Evolutionary conservation across 306 rosid genomes (phyloP).

Genomic region (Crataegus laevigata): DNA sequence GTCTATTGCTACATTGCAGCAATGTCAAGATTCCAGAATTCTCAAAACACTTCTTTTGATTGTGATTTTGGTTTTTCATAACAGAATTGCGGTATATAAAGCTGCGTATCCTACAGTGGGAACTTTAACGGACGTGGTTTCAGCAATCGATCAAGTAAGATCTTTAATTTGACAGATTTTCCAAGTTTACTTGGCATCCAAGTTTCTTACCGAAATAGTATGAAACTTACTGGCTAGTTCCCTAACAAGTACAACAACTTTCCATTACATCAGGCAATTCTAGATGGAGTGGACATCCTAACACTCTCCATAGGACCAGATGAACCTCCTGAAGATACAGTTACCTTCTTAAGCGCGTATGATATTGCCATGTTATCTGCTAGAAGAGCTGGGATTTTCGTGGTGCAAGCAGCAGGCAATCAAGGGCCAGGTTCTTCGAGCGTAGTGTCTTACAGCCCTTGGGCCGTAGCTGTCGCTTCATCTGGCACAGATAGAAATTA

Average conservation of each 20-base stretch:
- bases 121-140: slow-evolving; percentile 60
- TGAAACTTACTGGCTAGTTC: background rate
- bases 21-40: background rate
- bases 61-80: background rate
- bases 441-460: slow-evolving; percentile 70
- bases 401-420: slow-evolving; percentile 83
- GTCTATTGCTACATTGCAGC: background rate
- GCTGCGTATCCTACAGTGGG: slow-evolving; percentile 67
- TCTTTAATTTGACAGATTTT: background rate
- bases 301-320: slow-evolving; percentile 75
- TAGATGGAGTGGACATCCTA: slow-evolving; percentile 79
- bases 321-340: slow-evolving; percentile 44
- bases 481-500: slow-evolving; percentile 58
- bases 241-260: background rate
- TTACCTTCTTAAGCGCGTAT: slow-evolving; percentile 49
- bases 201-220: background rate
- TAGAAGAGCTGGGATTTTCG: slow-evolving; percentile 69
- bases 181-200: background rate
- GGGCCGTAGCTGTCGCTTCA: slow-evolving; percentile 64
- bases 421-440: slow-evolving; percentile 62
- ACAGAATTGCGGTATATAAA: slow-evolving; percentile 83
- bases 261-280: slow-evolving; percentile 36
- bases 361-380: slow-evolving; percentile 60
- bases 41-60: background rate
- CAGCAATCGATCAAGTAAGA: slow-evolving; percentile 77